A percentile compares a stretch with the other conserved stretches of the same genome.
phyloP scores from a whole-genome alignment of 1,139 yeast genomes.

The Yamadazyma kanchanaburiensis region DNA sequence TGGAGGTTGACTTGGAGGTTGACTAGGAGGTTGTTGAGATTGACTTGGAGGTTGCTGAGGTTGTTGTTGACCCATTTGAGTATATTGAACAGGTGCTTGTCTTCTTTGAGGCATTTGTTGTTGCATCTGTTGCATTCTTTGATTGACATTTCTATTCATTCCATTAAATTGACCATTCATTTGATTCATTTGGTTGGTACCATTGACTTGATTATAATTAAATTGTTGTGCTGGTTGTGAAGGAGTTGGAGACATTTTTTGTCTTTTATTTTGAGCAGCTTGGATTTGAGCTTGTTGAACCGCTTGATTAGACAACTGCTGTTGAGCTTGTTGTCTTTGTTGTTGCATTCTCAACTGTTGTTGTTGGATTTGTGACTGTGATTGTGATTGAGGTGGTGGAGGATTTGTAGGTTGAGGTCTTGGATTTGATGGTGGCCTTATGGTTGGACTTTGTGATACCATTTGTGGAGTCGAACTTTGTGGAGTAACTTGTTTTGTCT shows the following conservation, averaged over 20 bases:
- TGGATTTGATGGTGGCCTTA: constrained; percentile 1
- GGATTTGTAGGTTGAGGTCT: constrained; percentile 2
- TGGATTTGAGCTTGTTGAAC: constrained; percentile 12
- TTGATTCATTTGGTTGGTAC: constrained; percentile 8
- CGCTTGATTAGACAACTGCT: constrained; percentile 11
- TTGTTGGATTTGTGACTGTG: constrained; percentile 16
- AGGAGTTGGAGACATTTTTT: constrained; percentile 17
- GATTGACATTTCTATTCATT: constrained; percentile 11
- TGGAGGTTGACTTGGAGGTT: constrained; percentile 14
- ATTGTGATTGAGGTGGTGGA: constrained; percentile 5
- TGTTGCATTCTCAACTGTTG: constrained; percentile 16
- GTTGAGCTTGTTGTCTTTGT: constrained; percentile 18
- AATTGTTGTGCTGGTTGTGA: no score
- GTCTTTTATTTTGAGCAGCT: constrained; percentile 11
- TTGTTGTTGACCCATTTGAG: constrained; percentile 1
- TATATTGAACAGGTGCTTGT: neutral
- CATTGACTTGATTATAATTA: no score
- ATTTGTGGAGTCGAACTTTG: constrained; percentile 7
- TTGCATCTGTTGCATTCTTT: constrained; percentile 19
- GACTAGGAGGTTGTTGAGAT: constrained; percentile 15
- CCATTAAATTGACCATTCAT: constrained; percentile 14
- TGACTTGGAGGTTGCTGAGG: constrained; percentile 24
- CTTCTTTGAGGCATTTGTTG: constrained; percentile 19
- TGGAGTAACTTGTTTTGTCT: constrained; percentile 1
- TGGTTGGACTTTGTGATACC: constrained; percentile 6